Evolutionary conservation across 257 asterid genomes (phyloP).

Genomic region (Galeopsis tetrahit): DNA sequence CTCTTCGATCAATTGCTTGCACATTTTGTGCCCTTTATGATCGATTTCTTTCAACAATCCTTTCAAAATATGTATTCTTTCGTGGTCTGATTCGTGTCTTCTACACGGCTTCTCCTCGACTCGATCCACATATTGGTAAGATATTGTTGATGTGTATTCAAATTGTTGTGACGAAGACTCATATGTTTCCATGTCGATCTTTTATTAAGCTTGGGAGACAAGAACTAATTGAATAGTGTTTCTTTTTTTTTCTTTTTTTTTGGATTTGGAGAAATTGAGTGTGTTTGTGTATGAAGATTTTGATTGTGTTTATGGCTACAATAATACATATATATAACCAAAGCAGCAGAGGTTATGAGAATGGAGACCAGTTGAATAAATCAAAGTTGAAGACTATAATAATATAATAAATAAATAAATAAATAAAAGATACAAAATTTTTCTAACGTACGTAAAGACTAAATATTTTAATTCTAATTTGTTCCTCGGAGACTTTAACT

Average conservation of each 20-base stretch:
- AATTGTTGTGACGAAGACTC: not conserved
- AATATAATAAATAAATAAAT: not conserved
- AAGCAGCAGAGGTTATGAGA: not conserved
- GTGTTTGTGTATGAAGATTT: constrained; percentile 11
- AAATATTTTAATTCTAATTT: not conserved
- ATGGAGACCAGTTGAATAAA: constrained; percentile 14
- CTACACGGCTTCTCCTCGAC: not conserved
- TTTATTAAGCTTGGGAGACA: no score
- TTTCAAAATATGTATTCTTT: not conserved
- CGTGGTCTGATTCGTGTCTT: constrained; percentile 9
- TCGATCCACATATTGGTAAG: not conserved
- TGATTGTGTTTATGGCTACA: constrained; percentile 1
- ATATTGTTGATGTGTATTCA: not conserved
- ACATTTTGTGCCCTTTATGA: constrained; percentile 35
- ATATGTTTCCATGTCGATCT: constrained; percentile 6
- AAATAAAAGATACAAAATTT: not conserved
- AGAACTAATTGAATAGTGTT: not conserved
- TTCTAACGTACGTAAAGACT: not conserved
- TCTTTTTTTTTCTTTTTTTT: not conserved
- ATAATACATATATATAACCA: not conserved
- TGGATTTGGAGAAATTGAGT: not conserved
- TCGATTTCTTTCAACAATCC: constrained; percentile 33
- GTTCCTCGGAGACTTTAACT: not conserved
- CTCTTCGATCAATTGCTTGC: constrained; percentile 35
- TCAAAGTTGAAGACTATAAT: constrained; percentile 19